Evolutionary conservation across 257 asterid genomes (phyloP).

Genomic region (Coffea canephora): DNA sequence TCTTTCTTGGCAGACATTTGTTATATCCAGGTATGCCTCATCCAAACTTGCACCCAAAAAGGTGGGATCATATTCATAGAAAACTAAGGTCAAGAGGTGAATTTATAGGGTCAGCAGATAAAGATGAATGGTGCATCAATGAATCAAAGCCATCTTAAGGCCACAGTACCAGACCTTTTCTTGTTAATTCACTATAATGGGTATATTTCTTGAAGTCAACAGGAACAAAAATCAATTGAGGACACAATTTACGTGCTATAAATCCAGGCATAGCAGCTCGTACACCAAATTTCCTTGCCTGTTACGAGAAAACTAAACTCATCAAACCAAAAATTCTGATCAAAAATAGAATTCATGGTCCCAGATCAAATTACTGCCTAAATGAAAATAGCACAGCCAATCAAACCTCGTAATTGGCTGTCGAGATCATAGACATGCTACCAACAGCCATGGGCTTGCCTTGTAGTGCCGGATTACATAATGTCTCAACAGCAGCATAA

Average conservation of each 20-base stretch:
- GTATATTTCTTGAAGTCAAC: conserved; percentile 79
- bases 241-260: conserved; percentile 88
- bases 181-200: conserved; percentile 72
- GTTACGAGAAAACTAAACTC: conserved; percentile 24
- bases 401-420: conserved; percentile 96
- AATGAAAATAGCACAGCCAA: not conserved
- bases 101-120: conserved; percentile 24
- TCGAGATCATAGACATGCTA: conserved; percentile 89
- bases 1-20: conserved; percentile 64
- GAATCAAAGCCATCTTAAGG: not conserved
- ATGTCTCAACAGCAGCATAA: conserved; percentile 89
- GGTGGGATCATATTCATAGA: conserved; percentile 73
- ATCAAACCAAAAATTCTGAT: not conserved
- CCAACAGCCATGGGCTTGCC: conserved; percentile 99
- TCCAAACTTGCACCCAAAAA: conserved; percentile 88
- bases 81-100: conserved; percentile 48
- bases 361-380: not conserved
- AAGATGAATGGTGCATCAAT: not conserved
- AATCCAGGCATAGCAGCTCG: conserved; percentile 99
- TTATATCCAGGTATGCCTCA: conserved; percentile 97
- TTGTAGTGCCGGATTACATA: conserved; percentile 60
- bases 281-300: conserved; percentile 95
- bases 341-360: not conserved
- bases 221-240: conserved; percentile 76
- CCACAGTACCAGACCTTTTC: conserved; percentile 58